Percentiles rank a stretch among this genome's conserved stretches.
Evolutionary conservation across 2,329 filamentous ascomycete species (phyloP).

Genomic region (Kalmusia sp.): DNA sequence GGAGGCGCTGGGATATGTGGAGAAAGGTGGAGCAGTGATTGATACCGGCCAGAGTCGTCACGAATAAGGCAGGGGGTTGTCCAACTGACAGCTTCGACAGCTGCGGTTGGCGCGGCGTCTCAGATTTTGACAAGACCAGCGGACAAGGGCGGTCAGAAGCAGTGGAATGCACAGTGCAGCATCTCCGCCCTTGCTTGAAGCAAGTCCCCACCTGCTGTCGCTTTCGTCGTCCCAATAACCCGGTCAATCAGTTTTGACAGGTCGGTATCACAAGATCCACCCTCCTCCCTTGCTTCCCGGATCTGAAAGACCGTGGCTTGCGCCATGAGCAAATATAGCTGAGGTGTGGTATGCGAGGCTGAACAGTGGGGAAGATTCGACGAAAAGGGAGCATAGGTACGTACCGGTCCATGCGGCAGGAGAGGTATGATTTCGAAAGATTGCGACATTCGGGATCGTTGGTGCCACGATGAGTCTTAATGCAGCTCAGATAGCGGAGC

Average conservation of each 20-base stretch:
- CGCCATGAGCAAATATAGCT: slow-evolving; percentile 7
- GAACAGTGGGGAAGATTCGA: slow-evolving; percentile 8
- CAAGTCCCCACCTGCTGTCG: slow-evolving; percentile 12
- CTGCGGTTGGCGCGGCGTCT: slow-evolving; percentile 25
- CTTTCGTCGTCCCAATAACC: slow-evolving; percentile 28
- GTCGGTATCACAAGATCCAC: slow-evolving; percentile 35
- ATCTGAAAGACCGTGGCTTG: slow-evolving; percentile 10
- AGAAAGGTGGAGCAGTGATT: slow-evolving; percentile 16
- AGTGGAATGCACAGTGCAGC: slow-evolving; percentile 26
- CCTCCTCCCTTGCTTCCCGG: slow-evolving; percentile 27
- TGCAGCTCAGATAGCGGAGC: slow-evolving; percentile 82
- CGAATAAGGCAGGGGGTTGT: slow-evolving; percentile 24
- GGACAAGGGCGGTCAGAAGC: too few species aligned
- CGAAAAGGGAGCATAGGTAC: slow-evolving; percentile 43
- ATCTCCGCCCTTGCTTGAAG: slow-evolving; percentile 32
- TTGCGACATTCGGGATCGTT: slow-evolving; percentile 87
- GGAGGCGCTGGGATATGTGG: slow-evolving; percentile 20
- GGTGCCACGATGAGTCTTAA: slow-evolving; percentile 81
- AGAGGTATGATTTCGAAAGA: slow-evolving; percentile 86
- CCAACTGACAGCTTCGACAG: slow-evolving; percentile 30
- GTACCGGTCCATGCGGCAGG: slow-evolving; percentile 94
- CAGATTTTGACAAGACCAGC: slow-evolving; percentile 33
- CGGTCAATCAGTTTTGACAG: slow-evolving; percentile 40
- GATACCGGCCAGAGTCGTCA: slow-evolving; percentile 16
- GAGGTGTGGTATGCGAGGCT: slow-evolving; percentile 18